Conservation (phyloP, 148 eudicot species). For the Fallopia convolvulus region DNA sequence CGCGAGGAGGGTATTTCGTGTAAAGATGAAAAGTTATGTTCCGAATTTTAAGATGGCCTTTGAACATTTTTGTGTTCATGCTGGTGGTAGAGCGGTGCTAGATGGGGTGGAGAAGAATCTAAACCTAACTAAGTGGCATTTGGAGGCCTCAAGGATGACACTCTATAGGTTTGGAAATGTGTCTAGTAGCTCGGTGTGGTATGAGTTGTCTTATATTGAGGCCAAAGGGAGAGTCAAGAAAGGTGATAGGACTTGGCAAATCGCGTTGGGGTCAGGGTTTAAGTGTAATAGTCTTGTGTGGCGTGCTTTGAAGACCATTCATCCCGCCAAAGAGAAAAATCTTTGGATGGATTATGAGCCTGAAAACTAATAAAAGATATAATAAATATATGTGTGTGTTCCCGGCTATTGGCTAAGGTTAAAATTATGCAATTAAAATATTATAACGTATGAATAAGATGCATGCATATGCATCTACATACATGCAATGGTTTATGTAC, state of each 20-base stretch:
- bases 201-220: neutral
- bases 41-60: slow-evolving; percentile 5
- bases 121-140: neutral
- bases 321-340: neutral
- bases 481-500: too few species aligned
- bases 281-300: neutral
- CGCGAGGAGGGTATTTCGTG: neutral
- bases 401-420: too few species aligned
- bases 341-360: neutral
- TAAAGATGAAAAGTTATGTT: neutral
- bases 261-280: neutral
- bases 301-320: neutral
- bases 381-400: too few species aligned
- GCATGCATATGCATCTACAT: too few species aligned
- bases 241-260: neutral
- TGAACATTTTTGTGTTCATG: slow-evolving; percentile 5
- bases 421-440: too few species aligned
- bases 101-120: slow-evolving; percentile 5
- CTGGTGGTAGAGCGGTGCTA: slow-evolving; percentile 3
- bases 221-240: neutral
- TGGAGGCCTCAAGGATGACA: slow-evolving; percentile 11
- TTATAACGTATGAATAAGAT: too few species aligned
- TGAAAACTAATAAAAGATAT: too few species aligned
- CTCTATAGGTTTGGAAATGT: slow-evolving; percentile 3
- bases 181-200: slow-evolving; percentile 5